Evolutionary conservation across 345 rosid genomes (phyloP).

Genomic region (Durio zibethinus): DNA sequence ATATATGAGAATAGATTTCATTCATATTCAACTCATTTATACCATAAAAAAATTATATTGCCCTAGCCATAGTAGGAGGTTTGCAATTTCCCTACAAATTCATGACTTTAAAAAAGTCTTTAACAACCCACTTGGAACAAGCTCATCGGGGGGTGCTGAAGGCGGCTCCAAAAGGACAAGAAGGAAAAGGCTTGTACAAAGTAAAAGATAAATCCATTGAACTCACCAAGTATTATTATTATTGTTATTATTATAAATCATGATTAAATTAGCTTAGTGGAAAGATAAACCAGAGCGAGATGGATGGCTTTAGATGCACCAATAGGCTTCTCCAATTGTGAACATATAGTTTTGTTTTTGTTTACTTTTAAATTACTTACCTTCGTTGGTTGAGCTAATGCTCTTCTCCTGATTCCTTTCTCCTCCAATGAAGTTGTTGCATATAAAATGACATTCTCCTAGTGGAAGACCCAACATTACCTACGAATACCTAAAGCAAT

Average conservation of each 20-base stretch:
- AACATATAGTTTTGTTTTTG: background rate
- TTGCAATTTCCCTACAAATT: background rate
- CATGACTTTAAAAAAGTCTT: background rate
- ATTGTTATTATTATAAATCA: background rate
- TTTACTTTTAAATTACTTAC: too few relatives aligned
- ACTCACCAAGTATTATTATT: background rate
- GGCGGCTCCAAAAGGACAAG: constrained; percentile 5
- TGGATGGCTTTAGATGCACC: background rate
- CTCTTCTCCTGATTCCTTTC: too few relatives aligned
- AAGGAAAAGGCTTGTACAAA: background rate
- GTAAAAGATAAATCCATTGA: background rate
- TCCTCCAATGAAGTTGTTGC: too few relatives aligned
- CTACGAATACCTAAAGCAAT: background rate
- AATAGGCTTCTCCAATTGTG: too few relatives aligned
- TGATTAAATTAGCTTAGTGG: background rate
- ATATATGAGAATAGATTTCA: too few relatives aligned
- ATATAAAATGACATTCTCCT: too few relatives aligned
- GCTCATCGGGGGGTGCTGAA: background rate
- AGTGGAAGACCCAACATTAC: background rate
- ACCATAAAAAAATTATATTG: background rate
- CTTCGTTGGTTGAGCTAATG: too few relatives aligned
- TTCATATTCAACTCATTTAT: too few relatives aligned
- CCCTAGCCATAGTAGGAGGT: background rate
- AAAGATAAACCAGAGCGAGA: background rate
- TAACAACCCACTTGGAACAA: constrained; percentile 4